phyloP scores from a whole-genome alignment of 2,329 filamentous ascomycete genomes.

The Corynespora cassiicola region DNA sequence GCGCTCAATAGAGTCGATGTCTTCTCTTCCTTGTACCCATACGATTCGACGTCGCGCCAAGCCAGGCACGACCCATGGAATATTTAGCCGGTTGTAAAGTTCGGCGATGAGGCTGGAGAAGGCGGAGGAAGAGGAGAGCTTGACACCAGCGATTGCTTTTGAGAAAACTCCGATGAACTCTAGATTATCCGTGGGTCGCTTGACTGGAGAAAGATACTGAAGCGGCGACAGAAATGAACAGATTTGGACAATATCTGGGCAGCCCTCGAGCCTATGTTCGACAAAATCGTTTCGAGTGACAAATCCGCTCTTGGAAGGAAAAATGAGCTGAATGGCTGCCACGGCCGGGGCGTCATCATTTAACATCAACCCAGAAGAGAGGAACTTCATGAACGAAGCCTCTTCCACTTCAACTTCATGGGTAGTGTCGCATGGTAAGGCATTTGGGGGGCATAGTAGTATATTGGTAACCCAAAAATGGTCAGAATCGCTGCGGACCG shows the following conservation, averaged over 20 bases:
- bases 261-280: slow-evolving; percentile 10
- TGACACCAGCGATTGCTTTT: slow-evolving; percentile 7
- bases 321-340: slow-evolving; percentile 7
- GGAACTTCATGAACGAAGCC: no score
- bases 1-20: slow-evolving; percentile 24
- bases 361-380: no score
- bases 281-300: slow-evolving; percentile 9
- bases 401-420: no score
- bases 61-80: slow-evolving; percentile 18
- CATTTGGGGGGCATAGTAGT: no score
- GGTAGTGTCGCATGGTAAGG: no score
- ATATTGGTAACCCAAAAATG: no score
- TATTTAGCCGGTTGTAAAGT: slow-evolving; percentile 21
- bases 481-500: no score
- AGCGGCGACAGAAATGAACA: slow-evolving; percentile 11
- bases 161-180: background rate
- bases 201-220: slow-evolving; percentile 1
- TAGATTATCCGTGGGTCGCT: background rate
- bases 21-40: slow-evolving; percentile 12
- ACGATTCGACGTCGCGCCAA: slow-evolving; percentile 5
- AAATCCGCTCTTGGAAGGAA: slow-evolving; percentile 4
- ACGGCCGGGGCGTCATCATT: no score
- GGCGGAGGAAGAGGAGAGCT: slow-evolving; percentile 46
- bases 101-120: slow-evolving; percentile 13
- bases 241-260: background rate